Base-by-base conservation (phyloP, 1,139 yeast genomes). In the Geotrichum australiense region DNA sequence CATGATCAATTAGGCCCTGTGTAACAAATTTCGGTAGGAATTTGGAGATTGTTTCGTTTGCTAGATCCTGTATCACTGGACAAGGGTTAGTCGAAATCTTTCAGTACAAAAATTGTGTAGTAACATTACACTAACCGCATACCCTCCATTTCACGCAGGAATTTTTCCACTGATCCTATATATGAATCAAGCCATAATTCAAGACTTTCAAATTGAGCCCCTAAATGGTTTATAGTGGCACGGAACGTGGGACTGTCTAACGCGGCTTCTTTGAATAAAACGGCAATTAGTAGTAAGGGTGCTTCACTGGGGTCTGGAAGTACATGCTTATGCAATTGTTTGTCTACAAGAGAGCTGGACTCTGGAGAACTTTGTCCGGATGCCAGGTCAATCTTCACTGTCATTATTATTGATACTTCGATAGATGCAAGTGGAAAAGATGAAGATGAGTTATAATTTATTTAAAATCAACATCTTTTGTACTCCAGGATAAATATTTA, bases 1-100 rank as follows among this genome's bases (percentile, higher is more conserved):
- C 91, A 58, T 76, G 94, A 57, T 80, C 87, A 19, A 79, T 71
- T 22, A 80, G 60, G 0, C 89, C 89, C 50, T 78, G 80, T 46
- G 78, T 76, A n/a, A 82, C 65, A 55, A 81, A 79, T 2, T 74
- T 68, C 0, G 71, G 71, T 41, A 65, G 59, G 37, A 65, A 64
- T 35, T 59, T 50, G 14, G 63, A 59, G 6, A 64, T 59, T 21
- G 66, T 47, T 16, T 51, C 52, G 44, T 65, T 64, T 23, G 61
- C 64, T n/a, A 58, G 51, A 18, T 61, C 65, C 42, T 65, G 68
- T 14, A 68, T 51, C 11, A 47, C 59, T 53, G 28, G 5, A 18
- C 15, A 20, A 26, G 3, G 19, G 41, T 35, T 31, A 36, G 25
- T 21, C 5, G 10, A 19, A 31, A 20, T 10, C 12, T 23, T 12